Evolutionary conservation across 352 stramenopile species (phyloP).

Genomic region (Phytopythium delawarense): DNA sequence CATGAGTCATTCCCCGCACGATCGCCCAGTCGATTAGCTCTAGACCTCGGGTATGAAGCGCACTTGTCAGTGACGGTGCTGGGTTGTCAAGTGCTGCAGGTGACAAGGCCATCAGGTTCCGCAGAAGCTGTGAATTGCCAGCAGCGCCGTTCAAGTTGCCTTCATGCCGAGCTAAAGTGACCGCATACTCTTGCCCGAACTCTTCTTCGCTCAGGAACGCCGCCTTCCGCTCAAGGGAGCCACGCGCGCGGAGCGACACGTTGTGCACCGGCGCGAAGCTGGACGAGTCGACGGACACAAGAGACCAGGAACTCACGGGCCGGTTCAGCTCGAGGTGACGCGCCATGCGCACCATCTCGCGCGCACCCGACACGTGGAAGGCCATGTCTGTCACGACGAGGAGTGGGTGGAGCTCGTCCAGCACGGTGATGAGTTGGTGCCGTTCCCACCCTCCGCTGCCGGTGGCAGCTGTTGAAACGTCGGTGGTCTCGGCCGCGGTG

Average conservation of each 20-base stretch:
- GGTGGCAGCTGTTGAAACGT: not conserved
- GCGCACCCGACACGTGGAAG: conserved; percentile 26
- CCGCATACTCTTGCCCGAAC: conserved; percentile 30
- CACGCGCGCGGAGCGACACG: conserved; percentile 28
- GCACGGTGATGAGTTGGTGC: conserved; percentile 27
- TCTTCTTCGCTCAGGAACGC: conserved; percentile 33
- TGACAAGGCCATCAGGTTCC: not conserved
- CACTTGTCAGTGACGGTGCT: not conserved
- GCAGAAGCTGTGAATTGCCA: not conserved
- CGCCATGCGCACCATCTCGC: conserved; percentile 28
- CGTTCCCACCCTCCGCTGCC: conserved; percentile 11
- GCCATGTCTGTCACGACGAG: conserved; percentile 38
- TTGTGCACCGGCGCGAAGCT: conserved; percentile 46
- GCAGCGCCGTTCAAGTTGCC: too few species aligned
- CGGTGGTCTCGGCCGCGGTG: conserved; percentile 18
- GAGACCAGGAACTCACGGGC: conserved; percentile 35
- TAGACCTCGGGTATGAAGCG: conserved; percentile 30
- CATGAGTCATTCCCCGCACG: conserved; percentile 33
- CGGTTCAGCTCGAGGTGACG: conserved; percentile 31
- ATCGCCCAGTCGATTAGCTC: conserved; percentile 49
- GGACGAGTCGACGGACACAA: conserved; percentile 58
- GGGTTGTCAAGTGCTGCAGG: not conserved
- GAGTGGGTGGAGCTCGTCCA: conserved; percentile 37
- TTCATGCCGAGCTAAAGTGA: conserved; percentile 10
- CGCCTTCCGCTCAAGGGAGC: conserved; percentile 29